Conservation (phyloP, 2,329 filamentous ascomycete genomes). For the Zymoseptoria passerinii region DNA sequence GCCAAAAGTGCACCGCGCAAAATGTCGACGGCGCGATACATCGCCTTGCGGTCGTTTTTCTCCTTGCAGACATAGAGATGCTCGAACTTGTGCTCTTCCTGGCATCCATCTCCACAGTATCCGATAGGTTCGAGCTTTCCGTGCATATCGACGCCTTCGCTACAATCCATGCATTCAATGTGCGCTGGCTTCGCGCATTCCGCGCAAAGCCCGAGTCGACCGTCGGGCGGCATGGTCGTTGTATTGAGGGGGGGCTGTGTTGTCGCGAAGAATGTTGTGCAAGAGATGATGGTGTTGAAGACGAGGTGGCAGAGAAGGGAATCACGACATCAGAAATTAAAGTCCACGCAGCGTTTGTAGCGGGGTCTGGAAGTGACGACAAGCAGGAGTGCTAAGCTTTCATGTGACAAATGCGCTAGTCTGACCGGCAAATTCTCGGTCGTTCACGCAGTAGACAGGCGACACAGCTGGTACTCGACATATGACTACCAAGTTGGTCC, state of each 20-base stretch:
- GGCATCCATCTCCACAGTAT: slow-evolving; percentile 6
- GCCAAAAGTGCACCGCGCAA: slow-evolving; percentile 11
- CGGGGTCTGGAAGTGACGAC: background rate
- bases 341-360: background rate
- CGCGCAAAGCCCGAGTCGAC: background rate
- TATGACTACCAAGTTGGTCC: too few species aligned
- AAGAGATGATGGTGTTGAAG: too few species aligned
- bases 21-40: slow-evolving; percentile 16
- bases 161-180: slow-evolving; percentile 1
- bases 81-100: background rate
- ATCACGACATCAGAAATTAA: background rate
- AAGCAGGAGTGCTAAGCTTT: background rate
- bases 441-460: too few species aligned
- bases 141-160: slow-evolving; percentile 1
- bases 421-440: too few species aligned
- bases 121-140: background rate
- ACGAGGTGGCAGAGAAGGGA: too few species aligned
- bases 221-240: background rate
- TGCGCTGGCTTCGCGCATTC: background rate
- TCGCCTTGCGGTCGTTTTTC: slow-evolving; percentile 5
- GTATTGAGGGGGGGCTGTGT: background rate
- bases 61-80: slow-evolving; percentile 1
- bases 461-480: too few species aligned
- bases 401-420: background rate
- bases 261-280: background rate